Evolutionary conservation across 176 grass and related monocot species (phyloP).

Genomic region (Musa schizocarpa): DNA sequence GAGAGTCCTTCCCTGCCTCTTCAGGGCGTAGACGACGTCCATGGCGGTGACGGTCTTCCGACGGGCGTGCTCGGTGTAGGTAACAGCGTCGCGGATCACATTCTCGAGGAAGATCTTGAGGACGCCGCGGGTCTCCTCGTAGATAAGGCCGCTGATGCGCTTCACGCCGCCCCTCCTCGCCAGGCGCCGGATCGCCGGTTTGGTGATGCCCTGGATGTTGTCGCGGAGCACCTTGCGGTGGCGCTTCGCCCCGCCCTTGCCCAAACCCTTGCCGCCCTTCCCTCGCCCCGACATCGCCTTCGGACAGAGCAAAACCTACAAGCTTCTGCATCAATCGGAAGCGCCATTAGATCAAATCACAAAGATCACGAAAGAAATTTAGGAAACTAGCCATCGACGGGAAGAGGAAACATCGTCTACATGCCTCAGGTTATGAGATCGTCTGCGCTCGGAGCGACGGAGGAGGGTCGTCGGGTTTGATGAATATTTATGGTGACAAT

Average conservation of each 20-base stretch:
- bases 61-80: conserved; percentile 25
- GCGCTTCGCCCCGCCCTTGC: conserved; percentile 25
- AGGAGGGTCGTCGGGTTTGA: too few relatives aligned
- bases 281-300: conserved; percentile 20
- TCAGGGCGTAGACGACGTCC: conserved; percentile 28
- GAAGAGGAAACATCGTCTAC: too few relatives aligned
- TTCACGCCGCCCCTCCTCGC: conserved; percentile 25
- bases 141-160: conserved; percentile 27
- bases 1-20: conserved; percentile 3
- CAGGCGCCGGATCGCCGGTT: conserved; percentile 26
- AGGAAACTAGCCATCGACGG: too few relatives aligned
- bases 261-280: conserved; percentile 24
- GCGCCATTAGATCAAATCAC: too few relatives aligned
- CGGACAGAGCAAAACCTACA: too few relatives aligned
- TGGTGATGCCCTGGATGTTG: conserved; percentile 26
- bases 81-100: conserved; percentile 24
- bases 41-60: conserved; percentile 26
- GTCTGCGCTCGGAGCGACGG: too few relatives aligned
- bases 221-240: conserved; percentile 26
- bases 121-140: conserved; percentile 24
- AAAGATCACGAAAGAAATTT: too few relatives aligned
- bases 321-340: too few relatives aligned
- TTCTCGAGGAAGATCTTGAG: conserved; percentile 29
- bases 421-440: too few relatives aligned
- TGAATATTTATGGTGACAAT: too few relatives aligned